Conservation (phyloP, 768 basidiomycete genomes). For the Mycena kentingensis region DNA sequence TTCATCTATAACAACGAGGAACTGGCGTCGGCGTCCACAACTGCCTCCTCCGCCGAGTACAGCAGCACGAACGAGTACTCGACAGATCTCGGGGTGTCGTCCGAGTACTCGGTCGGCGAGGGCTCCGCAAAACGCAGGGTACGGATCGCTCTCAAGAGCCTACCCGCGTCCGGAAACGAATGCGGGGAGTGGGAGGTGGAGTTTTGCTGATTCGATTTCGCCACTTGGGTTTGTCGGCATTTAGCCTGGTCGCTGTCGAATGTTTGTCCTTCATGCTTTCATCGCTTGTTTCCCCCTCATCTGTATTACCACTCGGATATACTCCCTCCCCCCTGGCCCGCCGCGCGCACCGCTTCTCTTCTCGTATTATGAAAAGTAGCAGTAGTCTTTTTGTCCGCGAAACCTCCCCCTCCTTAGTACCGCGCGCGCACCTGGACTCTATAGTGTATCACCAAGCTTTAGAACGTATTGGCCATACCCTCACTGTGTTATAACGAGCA, state of each 20-base stretch:
- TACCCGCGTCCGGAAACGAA: conserved; percentile 62
- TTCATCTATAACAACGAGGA: conserved; percentile 38
- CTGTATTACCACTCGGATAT: conserved; percentile 24
- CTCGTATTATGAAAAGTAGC: conserved; percentile 25
- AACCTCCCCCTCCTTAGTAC: too few species aligned
- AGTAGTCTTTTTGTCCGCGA: conserved; percentile 16
- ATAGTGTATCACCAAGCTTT: conserved; percentile 18
- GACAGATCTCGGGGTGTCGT: conserved; percentile 39
- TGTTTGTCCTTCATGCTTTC: conserved; percentile 19
- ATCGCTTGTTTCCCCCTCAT: conserved; percentile 10
- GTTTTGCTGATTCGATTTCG: conserved; percentile 50
- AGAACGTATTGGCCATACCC: conserved; percentile 21
- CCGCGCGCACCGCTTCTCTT: conserved; percentile 7
- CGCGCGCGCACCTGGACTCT: conserved; percentile 15
- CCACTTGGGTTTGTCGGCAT: conserved; percentile 12
- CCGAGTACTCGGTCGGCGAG: conserved; percentile 40
- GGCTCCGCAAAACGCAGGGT: conserved; percentile 52
- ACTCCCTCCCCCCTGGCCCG: conserved; percentile 5
- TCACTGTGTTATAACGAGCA: conserved; percentile 22
- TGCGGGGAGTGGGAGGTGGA: conserved; percentile 83
- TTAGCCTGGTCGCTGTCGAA: neutral
- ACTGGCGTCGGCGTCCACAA: conserved; percentile 27
- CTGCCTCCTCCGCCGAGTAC: conserved; percentile 24
- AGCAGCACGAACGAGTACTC: conserved; percentile 36
- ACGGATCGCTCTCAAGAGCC: conserved; percentile 65